These are phyloP conservation scores for Plantago coronopus DNA, from an alignment of 305 asterid genomes.

Conservation along the genomic window DNA sequence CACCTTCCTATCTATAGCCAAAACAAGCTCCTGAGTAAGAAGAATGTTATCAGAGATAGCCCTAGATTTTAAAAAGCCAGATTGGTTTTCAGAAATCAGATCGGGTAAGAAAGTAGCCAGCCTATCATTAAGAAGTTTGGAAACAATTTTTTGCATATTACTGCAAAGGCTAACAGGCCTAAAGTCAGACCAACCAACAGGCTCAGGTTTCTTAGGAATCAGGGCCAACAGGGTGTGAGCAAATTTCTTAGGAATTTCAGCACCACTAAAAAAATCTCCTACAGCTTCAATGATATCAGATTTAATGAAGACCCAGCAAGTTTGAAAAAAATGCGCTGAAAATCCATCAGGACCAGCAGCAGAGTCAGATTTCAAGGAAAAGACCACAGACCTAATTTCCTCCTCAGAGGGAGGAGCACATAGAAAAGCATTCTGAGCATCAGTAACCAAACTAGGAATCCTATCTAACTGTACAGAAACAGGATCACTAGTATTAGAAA, in stretches of 20 bases:
- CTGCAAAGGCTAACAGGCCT: neutral
- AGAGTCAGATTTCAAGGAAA: neutral
- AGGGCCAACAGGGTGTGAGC: neutral
- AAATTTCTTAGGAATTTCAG: no score
- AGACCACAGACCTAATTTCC: neutral
- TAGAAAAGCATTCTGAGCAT: neutral
- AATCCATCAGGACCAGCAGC: neutral
- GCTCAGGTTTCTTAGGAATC: neutral
- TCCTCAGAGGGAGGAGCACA: neutral
- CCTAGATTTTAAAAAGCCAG: neutral
- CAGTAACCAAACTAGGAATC: neutral
- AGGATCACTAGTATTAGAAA: no score
- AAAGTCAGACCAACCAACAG: neutral
- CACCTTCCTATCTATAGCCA: neutral
- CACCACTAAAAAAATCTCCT: no score
- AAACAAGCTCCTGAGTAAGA: neutral
- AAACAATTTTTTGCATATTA: neutral
- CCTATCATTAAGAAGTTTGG: neutral
- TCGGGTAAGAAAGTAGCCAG: neutral
- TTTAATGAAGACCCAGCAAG: neutral
- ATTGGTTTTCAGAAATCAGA: neutral
- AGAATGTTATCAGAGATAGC: neutral
- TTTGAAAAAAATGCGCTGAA: neutral
- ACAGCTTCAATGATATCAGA: no score
- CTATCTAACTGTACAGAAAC: no score